Conservation (phyloP, 208 protist species). For the Entamoeba invadens region DNA sequence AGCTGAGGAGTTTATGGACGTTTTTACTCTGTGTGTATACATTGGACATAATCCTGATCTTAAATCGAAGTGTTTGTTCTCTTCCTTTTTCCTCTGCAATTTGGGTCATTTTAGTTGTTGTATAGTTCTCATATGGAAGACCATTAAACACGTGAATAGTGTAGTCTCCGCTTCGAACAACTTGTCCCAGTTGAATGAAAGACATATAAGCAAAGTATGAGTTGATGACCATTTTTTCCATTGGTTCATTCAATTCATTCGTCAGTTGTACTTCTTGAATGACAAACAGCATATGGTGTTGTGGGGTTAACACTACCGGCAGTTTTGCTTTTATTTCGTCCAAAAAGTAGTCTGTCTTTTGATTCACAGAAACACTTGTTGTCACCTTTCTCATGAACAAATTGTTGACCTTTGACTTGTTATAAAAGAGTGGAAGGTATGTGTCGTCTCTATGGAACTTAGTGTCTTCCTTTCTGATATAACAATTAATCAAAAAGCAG, state of each 20-base stretch:
- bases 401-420: neutral
- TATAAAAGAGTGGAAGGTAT: neutral
- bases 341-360: neutral
- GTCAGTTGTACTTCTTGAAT: neutral
- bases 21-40: neutral
- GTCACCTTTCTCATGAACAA: neutral
- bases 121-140: neutral
- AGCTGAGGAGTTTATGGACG: neutral
- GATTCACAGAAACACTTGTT: neutral
- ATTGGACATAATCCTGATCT: neutral
- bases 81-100: neutral
- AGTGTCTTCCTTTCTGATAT: neutral
- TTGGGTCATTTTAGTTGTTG: neutral
- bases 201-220: neutral
- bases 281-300: neutral
- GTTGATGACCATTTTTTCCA: neutral
- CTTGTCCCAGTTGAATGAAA: neutral
- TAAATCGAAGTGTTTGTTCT: neutral
- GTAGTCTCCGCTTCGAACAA: neutral
- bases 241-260: neutral
- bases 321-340: neutral
- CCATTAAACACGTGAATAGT: neutral
- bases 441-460: neutral
- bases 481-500: neutral
- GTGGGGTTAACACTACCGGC: neutral